Evolutionary conservation across 2,329 filamentous ascomycete species (phyloP), one percentile per base, ranked within the genome.

Genomic region (Fusarium palustre): DNA sequence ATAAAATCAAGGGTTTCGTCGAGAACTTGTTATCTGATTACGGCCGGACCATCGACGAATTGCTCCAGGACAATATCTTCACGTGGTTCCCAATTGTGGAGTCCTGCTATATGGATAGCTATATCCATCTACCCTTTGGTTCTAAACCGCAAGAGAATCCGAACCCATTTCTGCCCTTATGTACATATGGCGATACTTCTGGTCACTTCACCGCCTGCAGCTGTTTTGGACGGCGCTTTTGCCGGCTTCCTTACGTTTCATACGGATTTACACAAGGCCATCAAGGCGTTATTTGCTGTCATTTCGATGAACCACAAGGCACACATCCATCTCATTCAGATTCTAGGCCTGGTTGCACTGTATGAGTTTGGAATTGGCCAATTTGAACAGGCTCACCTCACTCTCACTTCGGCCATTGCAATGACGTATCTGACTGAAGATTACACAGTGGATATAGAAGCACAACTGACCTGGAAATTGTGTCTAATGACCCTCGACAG

Each of bases 281-380:
- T 28, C 16, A 52, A 48, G 3, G 20, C 45, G 2, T 12, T 66
- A 3, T 11, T 16, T 5, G 34, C 39, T 6, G 10, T 25, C 2
- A 12, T 48, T 9, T 20, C 31, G n/a, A 13, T 22, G 2, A 11
- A 9, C 0, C 6, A 33, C 11, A 10, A 11, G 1, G n/a, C 45
- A 3, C 43, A 30, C 5, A 3, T 31, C 7, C 9, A 45, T 31
- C 30, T 55, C 2, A n/a, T 24, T 1, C 45, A 66, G 20, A 45
- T 18, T 3, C 25, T 41, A 2, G 39, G 39, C 9, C 8, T 66
- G 1, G 10, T 66, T 10, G 25, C 39, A 0, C 7, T 66, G 1
- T 66, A 66, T 6, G 61, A 66, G 6, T 66, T 48, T 11, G 45
- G 55, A 1, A 34, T 52, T 0, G 61, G 33, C 0, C 38, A 36